Evolutionary conservation across 2,329 filamentous ascomycete genomes (phyloP).

Genomic region (Cucurbitaria berberidis): DNA sequence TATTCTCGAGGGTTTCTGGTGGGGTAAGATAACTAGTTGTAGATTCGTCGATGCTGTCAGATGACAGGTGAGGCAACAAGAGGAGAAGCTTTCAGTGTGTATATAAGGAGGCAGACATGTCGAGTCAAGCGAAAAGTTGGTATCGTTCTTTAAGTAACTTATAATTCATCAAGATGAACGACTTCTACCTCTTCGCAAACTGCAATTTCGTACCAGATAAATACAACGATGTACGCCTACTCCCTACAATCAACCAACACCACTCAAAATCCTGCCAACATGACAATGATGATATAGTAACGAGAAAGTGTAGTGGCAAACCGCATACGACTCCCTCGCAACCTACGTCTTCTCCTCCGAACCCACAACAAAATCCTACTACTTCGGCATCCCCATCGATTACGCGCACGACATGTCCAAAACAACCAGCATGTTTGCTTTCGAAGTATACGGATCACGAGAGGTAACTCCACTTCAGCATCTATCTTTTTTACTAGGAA

Average conservation of each 20-base stretch:
- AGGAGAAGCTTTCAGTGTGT: too few species aligned
- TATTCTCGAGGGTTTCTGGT: background rate
- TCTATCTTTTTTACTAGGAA: too few species aligned
- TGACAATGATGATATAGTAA: too few species aligned
- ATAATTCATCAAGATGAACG: constrained; percentile 15
- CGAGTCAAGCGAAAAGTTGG: background rate
- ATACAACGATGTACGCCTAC: constrained; percentile 39
- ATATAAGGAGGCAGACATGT: background rate
- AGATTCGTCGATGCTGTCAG: too few species aligned
- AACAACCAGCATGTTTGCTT: constrained; percentile 46
- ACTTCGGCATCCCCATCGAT: constrained; percentile 52
- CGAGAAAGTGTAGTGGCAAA: constrained; percentile 48
- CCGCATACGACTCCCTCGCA: constrained; percentile 50
- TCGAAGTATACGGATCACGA: constrained; percentile 43
- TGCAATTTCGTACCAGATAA: constrained; percentile 48
- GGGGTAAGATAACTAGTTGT: too few species aligned
- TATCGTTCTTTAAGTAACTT: background rate
- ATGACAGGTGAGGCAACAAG: too few species aligned
- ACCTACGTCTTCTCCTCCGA: constrained; percentile 45
- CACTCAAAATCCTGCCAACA: background rate
- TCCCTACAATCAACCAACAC: background rate
- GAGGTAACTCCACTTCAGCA: constrained; percentile 13
- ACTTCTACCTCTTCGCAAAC: constrained; percentile 42
- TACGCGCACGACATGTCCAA: constrained; percentile 38
- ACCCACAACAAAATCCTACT: constrained; percentile 50